These are phyloP conservation scores for Flammula alnicola DNA, from an alignment of 1,284 basidiomycete species.

Conservation along the genomic window DNA sequence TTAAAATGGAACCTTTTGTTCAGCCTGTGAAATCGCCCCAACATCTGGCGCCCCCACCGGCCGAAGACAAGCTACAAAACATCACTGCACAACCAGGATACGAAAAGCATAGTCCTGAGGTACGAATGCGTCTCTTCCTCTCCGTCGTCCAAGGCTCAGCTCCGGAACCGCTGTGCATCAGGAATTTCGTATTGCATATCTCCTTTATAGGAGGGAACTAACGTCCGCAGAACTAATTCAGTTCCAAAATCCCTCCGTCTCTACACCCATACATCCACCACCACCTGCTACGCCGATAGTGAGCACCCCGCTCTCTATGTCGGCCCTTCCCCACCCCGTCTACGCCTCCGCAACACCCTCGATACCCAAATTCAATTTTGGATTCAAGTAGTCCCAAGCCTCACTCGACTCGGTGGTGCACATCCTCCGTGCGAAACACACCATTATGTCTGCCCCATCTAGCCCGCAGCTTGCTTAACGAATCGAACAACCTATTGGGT, in stretches of 20 bases:
- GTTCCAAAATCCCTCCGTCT: constrained; percentile 1
- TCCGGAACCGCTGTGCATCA: constrained; percentile 12
- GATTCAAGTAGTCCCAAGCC: constrained; percentile 22
- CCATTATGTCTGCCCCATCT: too few species aligned
- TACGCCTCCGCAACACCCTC: constrained; percentile 10
- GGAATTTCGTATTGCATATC: constrained; percentile 41
- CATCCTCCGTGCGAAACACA: too few species aligned
- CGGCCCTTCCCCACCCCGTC: constrained; percentile 11
- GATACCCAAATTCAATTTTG: constrained; percentile 25
- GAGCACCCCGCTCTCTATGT: constrained; percentile 1
- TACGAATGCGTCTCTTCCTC: constrained; percentile 14
- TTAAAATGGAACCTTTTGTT: constrained; percentile 33
- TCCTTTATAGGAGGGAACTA: constrained; percentile 36
- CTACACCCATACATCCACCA: not conserved
- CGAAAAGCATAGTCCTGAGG: constrained; percentile 41
- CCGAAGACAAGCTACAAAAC: constrained; percentile 31
- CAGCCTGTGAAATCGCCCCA: constrained; percentile 5
- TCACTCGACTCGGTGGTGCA: too few species aligned
- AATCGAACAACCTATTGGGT: too few species aligned
- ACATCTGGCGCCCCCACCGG: not conserved
- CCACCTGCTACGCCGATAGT: constrained; percentile 2
- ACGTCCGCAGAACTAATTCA: constrained; percentile 35
- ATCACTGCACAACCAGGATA: constrained; percentile 33
- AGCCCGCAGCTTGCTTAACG: too few species aligned
- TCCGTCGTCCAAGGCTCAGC: not conserved